Conservation (phyloP, 495 filamentous ascomycete genomes). For the Clavariopsis aquatica region DNA sequence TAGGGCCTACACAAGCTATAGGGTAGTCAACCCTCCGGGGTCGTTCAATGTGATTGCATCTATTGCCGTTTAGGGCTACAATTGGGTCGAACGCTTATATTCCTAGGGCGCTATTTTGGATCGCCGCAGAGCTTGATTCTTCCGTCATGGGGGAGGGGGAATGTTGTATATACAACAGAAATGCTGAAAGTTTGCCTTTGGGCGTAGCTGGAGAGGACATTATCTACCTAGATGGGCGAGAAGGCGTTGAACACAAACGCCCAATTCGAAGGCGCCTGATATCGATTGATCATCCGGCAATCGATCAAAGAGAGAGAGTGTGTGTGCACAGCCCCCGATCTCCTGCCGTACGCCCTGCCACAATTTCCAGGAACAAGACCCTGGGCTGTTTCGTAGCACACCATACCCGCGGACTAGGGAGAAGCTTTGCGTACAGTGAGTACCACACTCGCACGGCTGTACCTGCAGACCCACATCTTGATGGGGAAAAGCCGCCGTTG, state of each 20-base stretch:
- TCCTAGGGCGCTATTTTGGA: conserved; percentile 14
- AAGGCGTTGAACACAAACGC: background rate
- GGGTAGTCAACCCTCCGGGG: conserved; percentile 1
- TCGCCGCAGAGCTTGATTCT: conserved; percentile 17
- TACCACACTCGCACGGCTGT: conserved; percentile 15
- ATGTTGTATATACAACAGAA: conserved; percentile 17
- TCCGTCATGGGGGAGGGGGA: background rate
- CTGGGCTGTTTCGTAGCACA: conserved; percentile 22
- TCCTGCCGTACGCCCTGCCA: conserved; percentile 14
- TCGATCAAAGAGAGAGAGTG: background rate
- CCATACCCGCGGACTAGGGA: too few relatives aligned
- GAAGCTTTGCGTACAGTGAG: conserved; percentile 4
- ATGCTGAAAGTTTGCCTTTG: background rate
- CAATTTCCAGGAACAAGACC: conserved; percentile 9
- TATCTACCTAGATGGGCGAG: background rate
- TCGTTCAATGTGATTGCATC: conserved; percentile 1
- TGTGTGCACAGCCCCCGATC: background rate
- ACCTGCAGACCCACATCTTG: conserved; percentile 24
- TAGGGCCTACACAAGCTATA: background rate
- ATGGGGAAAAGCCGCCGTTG: conserved; percentile 22
- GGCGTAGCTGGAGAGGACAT: background rate
- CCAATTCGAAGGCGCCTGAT: background rate
- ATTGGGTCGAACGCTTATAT: conserved; percentile 26
- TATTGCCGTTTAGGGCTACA: conserved; percentile 12
- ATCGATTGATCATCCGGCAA: conserved; percentile 1